Base-by-base conservation (phyloP, 2,329 filamentous ascomycete species). In the Cytospora chrysosperma region DNA sequence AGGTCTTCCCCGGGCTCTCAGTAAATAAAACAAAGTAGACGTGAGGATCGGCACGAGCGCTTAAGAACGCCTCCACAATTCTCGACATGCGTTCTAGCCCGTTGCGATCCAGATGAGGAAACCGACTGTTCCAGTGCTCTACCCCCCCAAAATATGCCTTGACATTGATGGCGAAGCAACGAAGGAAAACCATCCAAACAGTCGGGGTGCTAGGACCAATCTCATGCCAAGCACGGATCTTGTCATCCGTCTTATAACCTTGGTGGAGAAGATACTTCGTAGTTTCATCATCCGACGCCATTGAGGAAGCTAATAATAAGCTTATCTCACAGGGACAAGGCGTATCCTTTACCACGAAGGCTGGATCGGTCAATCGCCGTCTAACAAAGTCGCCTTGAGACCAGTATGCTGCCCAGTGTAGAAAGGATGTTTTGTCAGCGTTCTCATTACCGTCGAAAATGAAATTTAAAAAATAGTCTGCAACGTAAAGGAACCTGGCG, bases 401-500 rank as follows among this genome's bases (percentile, higher is more conserved):
- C 47, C 28, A 59, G 17, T 59, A 59, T 1, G 56, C 56, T 13
- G 30, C 56, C 30, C 27, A 59, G 21, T 59, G 56, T 15, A 59
- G 28, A 10, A 59, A 59, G 19, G 56, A 59, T 1, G 56, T 28
- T 3, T 26, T 19, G 2, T 40, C 13, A 3, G 56, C 15, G 8
- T 21, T 27, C 1, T 43, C 27, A 3, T 27, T 59, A 59, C 7
- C 56, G 51, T 43, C 56, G 37, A 0, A 32, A 59, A 9, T 34
- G 28, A 2, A 51, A 21, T 8, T n/a, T n/a, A n/a, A n/a, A n/a
- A n/a, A n/a, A n/a, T n/a, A n/a, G n/a, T n/a, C n/a, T n/a, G n/a
- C n/a, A n/a, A n/a, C n/a, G n/a, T n/a, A n/a, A n/a, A n/a, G n/a
- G n/a, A 51, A 28, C 27, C 51, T 59, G 56, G 51, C 37, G 12